These are phyloP conservation scores for Phaeodactylum tricornutum DNA, from an alignment of 108 stramenopile species.

Conservation along the genomic window DNA sequence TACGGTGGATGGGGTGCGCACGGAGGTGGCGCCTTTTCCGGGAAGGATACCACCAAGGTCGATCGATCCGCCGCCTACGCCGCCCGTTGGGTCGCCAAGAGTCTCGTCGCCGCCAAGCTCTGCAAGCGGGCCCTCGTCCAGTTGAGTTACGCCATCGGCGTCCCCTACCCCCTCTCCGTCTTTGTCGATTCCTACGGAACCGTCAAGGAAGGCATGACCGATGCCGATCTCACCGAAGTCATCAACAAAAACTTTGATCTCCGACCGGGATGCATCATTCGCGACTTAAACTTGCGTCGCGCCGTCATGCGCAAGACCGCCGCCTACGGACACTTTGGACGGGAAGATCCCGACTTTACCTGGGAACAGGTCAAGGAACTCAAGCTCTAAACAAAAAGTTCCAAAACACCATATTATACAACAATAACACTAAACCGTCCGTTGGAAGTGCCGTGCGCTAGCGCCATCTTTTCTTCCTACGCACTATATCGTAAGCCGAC, in stretches of 20 bases:
- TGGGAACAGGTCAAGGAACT: conserved; percentile 91
- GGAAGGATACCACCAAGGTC: conserved; percentile 97
- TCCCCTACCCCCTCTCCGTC: conserved; percentile 88
- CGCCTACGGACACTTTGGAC: conserved; percentile 97
- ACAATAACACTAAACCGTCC: too few relatives aligned
- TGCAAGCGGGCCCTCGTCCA: conserved; percentile 91
- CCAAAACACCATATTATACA: too few relatives aligned
- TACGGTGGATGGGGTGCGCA: conserved; percentile 99
- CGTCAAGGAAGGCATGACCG: conserved; percentile 87
- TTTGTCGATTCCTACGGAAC: conserved; percentile 96
- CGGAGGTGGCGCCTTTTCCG: conserved; percentile 96
- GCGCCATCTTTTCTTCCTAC: too few relatives aligned
- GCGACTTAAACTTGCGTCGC: conserved; percentile 86
- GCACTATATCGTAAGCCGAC: too few relatives aligned
- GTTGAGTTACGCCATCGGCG: conserved; percentile 94
- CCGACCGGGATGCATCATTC: conserved; percentile 90
- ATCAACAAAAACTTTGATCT: conserved; percentile 95
- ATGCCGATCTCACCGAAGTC: conserved; percentile 82
- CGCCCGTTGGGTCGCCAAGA: conserved; percentile 97
- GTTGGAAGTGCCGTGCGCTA: too few relatives aligned
- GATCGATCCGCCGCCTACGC: conserved; percentile 95
- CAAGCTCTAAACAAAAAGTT: conserved; percentile 62
- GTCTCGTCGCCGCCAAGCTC: conserved; percentile 86
- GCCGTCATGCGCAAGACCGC: conserved; percentile 96
- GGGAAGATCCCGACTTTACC: conserved; percentile 93